Base-by-base conservation (phyloP, 2,329 filamentous ascomycete species). In the Ophiocordyceps camponoti-saundersi region DNA sequence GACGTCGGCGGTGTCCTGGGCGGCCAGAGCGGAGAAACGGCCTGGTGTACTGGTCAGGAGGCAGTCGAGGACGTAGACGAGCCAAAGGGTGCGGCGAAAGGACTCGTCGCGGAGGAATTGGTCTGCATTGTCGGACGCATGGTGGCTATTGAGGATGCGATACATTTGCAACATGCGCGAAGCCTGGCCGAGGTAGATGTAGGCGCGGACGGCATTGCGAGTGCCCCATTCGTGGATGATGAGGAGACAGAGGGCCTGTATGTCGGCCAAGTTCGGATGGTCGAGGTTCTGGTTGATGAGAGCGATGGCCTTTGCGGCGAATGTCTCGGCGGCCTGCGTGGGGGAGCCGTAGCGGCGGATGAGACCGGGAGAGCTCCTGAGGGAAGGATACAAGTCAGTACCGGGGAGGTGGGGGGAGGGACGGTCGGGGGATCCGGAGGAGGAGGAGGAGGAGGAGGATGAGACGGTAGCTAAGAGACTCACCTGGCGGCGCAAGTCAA, bases 121-220 rank as follows among this genome's bases (percentile, higher is more conserved):
- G 53, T 78, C 74, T n/a, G 70, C 54, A 32, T 61, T 68, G 40
- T 74, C 72, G 16, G 67, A 64, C 41, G 65, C 61, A 52, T 73
- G 69, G 53, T 76, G 73, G 40, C 67, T 68, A 53, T 76, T 72
- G 43, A 79, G 68, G 48, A 79, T 72, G 51, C 73, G 69, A 54
- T 73, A 77, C 75, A 79, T 79, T 61, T 79, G 75, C 30, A 75
- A 68, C 74, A 79, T 78, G 49, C 75, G 72, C n/a, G 73, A 70
- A 30, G 75, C 75, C 56, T 79, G 75, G 51, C 75, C 75, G 22
- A 79, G 66, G 56, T 78, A 78, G 57, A 77, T 72, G 65, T 79
- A 79, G 50, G 75, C 75, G 18, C 75, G 73, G 29, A 79, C 73
- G 36, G 75, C 75, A 57, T 77, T 78, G 41, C 75, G 64, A 48